Evolutionary conservation across 345 rosid species (phyloP).

Genomic region (Eucalyptus dawsonii): DNA sequence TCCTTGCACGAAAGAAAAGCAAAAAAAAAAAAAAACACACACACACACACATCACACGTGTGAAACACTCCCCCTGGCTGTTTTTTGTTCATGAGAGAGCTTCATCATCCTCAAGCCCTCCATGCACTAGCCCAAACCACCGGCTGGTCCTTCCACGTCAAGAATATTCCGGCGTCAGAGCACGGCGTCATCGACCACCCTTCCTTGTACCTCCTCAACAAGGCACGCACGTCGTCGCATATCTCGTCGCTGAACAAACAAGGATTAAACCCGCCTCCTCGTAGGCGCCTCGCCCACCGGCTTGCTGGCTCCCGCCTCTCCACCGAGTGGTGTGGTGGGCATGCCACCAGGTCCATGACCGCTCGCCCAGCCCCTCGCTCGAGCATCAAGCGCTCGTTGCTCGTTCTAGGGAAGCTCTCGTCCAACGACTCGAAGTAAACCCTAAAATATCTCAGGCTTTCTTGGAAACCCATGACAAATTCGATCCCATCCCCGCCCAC

Average conservation of each 20-base stretch:
- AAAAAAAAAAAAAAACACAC: too few relatives aligned
- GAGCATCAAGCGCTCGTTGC: conserved; percentile 79
- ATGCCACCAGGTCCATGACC: conserved; percentile 72
- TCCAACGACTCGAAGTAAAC: conserved; percentile 80
- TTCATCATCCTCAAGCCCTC: conserved; percentile 31
- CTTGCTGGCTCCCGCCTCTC: conserved; percentile 74
- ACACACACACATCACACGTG: not conserved
- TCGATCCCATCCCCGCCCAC: conserved; percentile 48
- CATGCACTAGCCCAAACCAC: conserved; percentile 98
- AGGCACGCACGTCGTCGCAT: conserved; percentile 77
- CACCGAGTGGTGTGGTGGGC: conserved; percentile 45
- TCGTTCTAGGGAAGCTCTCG: conserved; percentile 63
- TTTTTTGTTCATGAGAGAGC: not conserved
- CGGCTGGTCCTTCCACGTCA: conserved; percentile 89
- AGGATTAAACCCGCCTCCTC: conserved; percentile 38
- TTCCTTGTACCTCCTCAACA: conserved; percentile 89
- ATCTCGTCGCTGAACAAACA: conserved; percentile 69
- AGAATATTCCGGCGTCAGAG: conserved; percentile 72
- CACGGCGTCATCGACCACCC: conserved; percentile 84
- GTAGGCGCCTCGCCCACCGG: conserved; percentile 65
- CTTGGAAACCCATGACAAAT: conserved; percentile 58
- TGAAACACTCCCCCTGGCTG: not conserved
- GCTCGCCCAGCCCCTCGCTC: conserved; percentile 76
- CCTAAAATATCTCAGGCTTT: conserved; percentile 82
- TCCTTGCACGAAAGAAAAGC: not conserved